Evolutionary conservation across 257 asterid genomes (phyloP), one percentile per base, ranked within the genome.

Genomic region (Striga asiatica): DNA sequence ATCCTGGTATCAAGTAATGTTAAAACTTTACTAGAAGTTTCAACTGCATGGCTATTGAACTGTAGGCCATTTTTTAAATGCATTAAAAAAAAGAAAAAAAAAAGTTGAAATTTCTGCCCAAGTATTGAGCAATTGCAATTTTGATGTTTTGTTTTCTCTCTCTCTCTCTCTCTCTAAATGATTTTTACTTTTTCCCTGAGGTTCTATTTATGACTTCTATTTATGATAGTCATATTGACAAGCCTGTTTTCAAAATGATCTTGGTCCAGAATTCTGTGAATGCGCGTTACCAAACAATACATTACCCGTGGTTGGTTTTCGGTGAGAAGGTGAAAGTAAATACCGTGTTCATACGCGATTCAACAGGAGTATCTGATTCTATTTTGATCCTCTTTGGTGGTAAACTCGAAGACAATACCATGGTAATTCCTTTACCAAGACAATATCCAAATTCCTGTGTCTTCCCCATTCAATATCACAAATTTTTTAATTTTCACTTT

Each of bases 341-440:
- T 71, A 73, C 89, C 1, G 97, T 91, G 51, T 91, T 84, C 71
- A 72, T 87, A 74, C 96, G 98, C 18, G 98, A 91, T 76, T 91
- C 97, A 3, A 84, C 98, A 62, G 98, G 98, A 66, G 93, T 91
- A 65, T 84, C 98, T 45, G 98, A 91, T 84, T 91, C 98, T 12
- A 78, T 82, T 67, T 76, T 91, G 86, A 84, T 91, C 76, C 93
- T 91, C 32, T 91, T 91, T 68, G 98, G 98, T 65, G 95, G 98
- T 70, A 60, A 70, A 62, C 80, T 91, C 27, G 76, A 51, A 63
- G 19, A 65, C 46, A 92, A 95, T 43, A 61, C 81, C 38, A 64
- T 18, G 97, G 98, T 91, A 91, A 61, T 57, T 64, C 17, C 42
- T 54, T 62, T 46, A 52, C 14, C 55, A 18, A n/a, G 37, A 49